Evolutionary conservation across 2,329 filamentous ascomycete genomes (phyloP), one percentile per base, ranked within the genome.

Genomic region (Lachnellula cervina): DNA sequence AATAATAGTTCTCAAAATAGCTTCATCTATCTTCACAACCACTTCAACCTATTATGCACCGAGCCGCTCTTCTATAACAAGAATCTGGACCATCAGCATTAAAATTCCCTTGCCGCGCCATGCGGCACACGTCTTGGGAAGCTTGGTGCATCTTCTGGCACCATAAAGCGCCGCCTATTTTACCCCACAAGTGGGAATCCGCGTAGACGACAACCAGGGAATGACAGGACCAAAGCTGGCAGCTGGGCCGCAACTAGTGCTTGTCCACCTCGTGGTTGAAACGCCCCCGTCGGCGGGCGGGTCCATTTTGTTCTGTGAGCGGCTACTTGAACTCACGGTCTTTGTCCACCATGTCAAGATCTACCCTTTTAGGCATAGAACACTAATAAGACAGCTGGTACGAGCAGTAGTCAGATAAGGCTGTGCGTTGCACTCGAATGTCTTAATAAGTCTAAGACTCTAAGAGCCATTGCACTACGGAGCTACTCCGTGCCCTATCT

Each of bases 101-200:
- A 23, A 9, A 11, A 16, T 16, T n/a, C 16, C 19, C 42, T 44
- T 44, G 11, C 42, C 42, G 42, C 42, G 42, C 23, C 21, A 28
- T 32, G 16, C 38, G 6, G 25, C 32, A 45, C 37, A 21, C 38
- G 14, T 43, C 49, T 51, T n/a, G 45, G 43, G 54, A 44, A 62
- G 61, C 58, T 55, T 57, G 54, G 59, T 62, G 57, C 59, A 60
- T 49, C 45, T 46, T 47, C 57, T 60, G 57, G 49, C 57, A 55
- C 57, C 32, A n/a, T 35, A 21, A 47, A 46, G 19, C 34, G 34
- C 50, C 43, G 19, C 19, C 48, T 47, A 40, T 6, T 48, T 56
- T 65, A 65, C 62, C 62, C 63, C 63, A 65, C 62, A 65, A 57
- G 56, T 63, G 63, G 38, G 40, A 55, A 37, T 58, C 23, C 40